Evolutionary conservation across 331 rosid species (phyloP).

Genomic region (Quercus lobata): DNA sequence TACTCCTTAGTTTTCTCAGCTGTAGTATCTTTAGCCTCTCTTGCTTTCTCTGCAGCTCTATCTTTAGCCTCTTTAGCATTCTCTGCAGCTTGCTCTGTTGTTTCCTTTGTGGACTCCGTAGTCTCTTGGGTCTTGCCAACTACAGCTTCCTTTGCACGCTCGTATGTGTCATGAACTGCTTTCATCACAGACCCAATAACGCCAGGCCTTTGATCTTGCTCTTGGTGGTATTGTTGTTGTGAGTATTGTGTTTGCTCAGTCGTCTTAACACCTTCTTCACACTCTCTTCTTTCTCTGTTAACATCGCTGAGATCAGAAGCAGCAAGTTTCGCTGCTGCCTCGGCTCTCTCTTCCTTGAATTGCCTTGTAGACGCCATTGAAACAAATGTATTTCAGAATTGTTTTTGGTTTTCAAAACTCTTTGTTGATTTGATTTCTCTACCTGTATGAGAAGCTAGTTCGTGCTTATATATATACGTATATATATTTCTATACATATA

Average conservation of each 20-base stretch:
- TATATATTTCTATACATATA: neutral
- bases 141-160: constrained; percentile 66
- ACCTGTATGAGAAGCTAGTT: neutral
- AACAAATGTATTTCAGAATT: neutral
- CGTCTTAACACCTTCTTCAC: constrained; percentile 17
- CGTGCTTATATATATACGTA: neutral
- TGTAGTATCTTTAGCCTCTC: constrained; percentile 14
- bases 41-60: constrained; percentile 7
- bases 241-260: neutral
- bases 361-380: constrained; percentile 64
- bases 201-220: constrained; percentile 42
- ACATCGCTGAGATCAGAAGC: constrained; percentile 52
- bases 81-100: constrained; percentile 1
- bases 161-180: constrained; percentile 50
- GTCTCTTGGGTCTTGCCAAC: constrained; percentile 48
- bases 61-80: constrained; percentile 8
- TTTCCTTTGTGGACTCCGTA: neutral
- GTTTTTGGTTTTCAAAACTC: neutral
- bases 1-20: constrained; percentile 15
- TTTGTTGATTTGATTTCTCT: neutral
- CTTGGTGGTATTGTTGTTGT: neutral
- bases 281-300: constrained; percentile 32
- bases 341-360: constrained; percentile 59
- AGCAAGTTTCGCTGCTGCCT: constrained; percentile 58
- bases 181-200: constrained; percentile 58